Evolutionary conservation across 306 rosid genomes (phyloP).

Genomic region (Acacia crassicarpa): DNA sequence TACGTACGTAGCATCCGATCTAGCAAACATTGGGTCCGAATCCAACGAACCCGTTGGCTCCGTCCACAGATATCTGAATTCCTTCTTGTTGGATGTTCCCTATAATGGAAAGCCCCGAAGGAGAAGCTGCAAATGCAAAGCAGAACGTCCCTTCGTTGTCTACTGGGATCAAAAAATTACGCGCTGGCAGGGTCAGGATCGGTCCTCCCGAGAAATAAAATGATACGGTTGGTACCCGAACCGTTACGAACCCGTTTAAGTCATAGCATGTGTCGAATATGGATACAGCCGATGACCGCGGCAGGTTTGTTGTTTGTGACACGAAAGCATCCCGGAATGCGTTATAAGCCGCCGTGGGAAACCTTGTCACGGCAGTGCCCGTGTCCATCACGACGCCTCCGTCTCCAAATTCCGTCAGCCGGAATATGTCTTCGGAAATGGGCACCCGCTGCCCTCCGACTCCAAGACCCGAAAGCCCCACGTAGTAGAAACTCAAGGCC

Average conservation of each 20-base stretch:
- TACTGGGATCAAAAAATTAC: constrained; percentile 80
- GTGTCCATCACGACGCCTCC: constrained; percentile 99
- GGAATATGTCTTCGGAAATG: constrained; percentile 63
- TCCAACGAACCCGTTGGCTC: constrained; percentile 86
- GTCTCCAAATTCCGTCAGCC: constrained; percentile 47
- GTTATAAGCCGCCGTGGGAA: constrained; percentile 65
- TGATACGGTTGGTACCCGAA: constrained; percentile 88
- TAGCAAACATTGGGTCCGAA: constrained; percentile 90
- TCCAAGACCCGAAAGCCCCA: constrained; percentile 79
- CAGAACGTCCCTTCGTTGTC: constrained; percentile 82
- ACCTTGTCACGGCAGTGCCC: constrained; percentile 87
- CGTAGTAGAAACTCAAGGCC: constrained; percentile 73
- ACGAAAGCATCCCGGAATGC: constrained; percentile 68
- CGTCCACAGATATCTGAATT: constrained; percentile 83
- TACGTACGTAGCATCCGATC: not conserved
- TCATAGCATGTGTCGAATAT: constrained; percentile 87
- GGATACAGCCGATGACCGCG: constrained; percentile 63
- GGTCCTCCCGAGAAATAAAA: constrained; percentile 89
- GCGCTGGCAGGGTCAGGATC: constrained; percentile 79
- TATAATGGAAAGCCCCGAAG: constrained; percentile 68
- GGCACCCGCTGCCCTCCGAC: constrained; percentile 70
- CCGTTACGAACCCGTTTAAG: constrained; percentile 75
- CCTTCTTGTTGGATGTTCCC: constrained; percentile 99
- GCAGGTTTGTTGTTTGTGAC: constrained; percentile 69
- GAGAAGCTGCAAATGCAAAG: constrained; percentile 77